Conservation (phyloP, 2,329 filamentous ascomycete species). For the Sporothrix curviconia region DNA sequence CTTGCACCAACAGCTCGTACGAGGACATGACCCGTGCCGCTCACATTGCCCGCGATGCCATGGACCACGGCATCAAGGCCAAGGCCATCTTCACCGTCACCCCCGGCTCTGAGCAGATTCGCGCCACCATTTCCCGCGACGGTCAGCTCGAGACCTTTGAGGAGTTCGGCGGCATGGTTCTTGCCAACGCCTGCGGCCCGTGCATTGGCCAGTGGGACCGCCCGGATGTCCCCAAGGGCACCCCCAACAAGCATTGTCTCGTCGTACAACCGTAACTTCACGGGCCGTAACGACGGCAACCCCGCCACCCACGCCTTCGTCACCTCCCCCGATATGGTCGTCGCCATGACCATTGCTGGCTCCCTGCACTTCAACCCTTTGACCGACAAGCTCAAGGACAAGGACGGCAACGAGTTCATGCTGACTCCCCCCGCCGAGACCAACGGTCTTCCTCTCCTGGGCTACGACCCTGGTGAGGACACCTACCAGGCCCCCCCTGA, state of each 20-base stretch:
- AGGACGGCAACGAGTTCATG: slow-evolving; percentile 93
- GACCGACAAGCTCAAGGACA: slow-evolving; percentile 85
- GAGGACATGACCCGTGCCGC: slow-evolving; percentile 91
- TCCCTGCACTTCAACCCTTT: slow-evolving; percentile 81
- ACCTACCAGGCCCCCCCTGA: slow-evolving; percentile 93
- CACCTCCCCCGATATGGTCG: slow-evolving; percentile 40
- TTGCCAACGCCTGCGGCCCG: slow-evolving; percentile 91
- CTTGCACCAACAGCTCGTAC: slow-evolving; percentile 87
- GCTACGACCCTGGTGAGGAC: slow-evolving; percentile 83
- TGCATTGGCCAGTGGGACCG: slow-evolving; percentile 97
- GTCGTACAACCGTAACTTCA: slow-evolving; percentile 99
- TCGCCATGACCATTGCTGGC: slow-evolving; percentile 35
- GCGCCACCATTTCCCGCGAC: slow-evolving; percentile 84
- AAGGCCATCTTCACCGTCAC: slow-evolving; percentile 93
- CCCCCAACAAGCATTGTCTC: slow-evolving; percentile 95
- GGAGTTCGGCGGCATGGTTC: slow-evolving; percentile 88
- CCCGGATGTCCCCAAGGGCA: slow-evolving; percentile 86
- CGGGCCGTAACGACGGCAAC: slow-evolving; percentile 71
- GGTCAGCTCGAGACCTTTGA: slow-evolving; percentile 91
- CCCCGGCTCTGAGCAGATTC: slow-evolving; percentile 93
- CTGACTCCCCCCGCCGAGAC: slow-evolving; percentile 68
- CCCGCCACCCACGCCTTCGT: slow-evolving; percentile 43
- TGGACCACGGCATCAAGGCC: slow-evolving; percentile 87
- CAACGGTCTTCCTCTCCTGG: slow-evolving; percentile 68
- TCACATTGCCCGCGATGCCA: slow-evolving; percentile 83